Evolutionary conservation across 2,329 filamentous ascomycete species (phyloP), one percentile per base, ranked within the genome.

Genomic region (Pseudocercospora cruenta): DNA sequence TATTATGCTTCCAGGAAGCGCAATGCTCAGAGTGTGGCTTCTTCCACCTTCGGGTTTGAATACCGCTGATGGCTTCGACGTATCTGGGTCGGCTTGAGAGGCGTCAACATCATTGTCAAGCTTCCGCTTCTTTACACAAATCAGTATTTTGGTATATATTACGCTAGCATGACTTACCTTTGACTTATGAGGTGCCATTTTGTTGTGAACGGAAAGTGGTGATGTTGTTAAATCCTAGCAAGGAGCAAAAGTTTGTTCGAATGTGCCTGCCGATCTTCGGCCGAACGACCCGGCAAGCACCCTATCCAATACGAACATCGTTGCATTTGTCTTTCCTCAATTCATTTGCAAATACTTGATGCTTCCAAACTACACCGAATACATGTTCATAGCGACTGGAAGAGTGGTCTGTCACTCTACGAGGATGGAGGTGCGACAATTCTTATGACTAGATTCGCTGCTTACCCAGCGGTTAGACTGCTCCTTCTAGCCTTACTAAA

Each of bases 1-100:
- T 64, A 94, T 85, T 53, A 95, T 87, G 75, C 91, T 94, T 36
- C 90, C 91, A 1, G 92, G 91, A 31, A 96, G 79, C 3, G 92
- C 92, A 36, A 95, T 84, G 49, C 90, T 94, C 19, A 95, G 77
- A 0, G 92, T 95, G 85, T 90, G 91, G 39, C 86, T 81, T 69
- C 92, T 83, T 39, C 89, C 88, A 54, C 84, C 83, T 0, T 81
- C 83, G 1, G 91, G 88, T 59, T 85, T 82, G 79, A 92, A 94
- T 43, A 89, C 81, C 8, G 90, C 88, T 4, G 88, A 88, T 3
- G 90, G 90, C 76, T 89, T 91, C 24, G 89, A 87, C 3, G 87
- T 88, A 69, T 87, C 84, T 26, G 82, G 75, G 3, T 65, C 67
- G 9, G 55, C 43, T n/a, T 66, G 33, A 21, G 45, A 28, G 14